A percentile compares a stretch with the other conserved stretches of the same genome.
These are phyloP conservation scores for Ogataea paraovalis DNA, from an alignment of 805 yeast species.

Conservation along the genomic window DNA sequence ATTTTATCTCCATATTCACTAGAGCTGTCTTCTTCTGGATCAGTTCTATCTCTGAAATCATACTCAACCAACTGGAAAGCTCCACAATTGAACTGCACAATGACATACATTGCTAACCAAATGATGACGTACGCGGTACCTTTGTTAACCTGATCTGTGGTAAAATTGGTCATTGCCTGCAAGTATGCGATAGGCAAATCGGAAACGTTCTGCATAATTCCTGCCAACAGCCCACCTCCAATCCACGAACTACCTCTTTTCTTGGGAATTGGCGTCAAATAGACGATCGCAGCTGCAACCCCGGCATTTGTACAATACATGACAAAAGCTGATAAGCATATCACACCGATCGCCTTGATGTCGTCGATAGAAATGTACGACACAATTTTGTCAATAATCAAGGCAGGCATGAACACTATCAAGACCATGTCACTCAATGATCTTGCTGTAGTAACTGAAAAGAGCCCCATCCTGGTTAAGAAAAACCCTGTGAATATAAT, in stretches of 20 bases:
- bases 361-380: conserved; percentile 57
- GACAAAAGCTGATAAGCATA: conserved; percentile 47
- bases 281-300: conserved; percentile 37
- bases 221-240: conserved; percentile 68
- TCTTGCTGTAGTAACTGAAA: conserved; percentile 58
- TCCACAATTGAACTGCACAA: conserved; percentile 52
- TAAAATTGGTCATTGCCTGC: conserved; percentile 52
- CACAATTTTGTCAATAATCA: conserved; percentile 62
- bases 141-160: conserved; percentile 30
- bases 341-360: conserved; percentile 66
- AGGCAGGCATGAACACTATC: conserved; percentile 59
- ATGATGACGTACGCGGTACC: conserved; percentile 53
- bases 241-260: conserved; percentile 44
- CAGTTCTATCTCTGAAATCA: conserved; percentile 37
- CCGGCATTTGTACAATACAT: conserved; percentile 48
- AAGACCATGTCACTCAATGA: conserved; percentile 63
- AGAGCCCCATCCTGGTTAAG: conserved; percentile 53
- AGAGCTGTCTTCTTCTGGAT: background rate
- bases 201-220: conserved; percentile 68
- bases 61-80: conserved; percentile 44
- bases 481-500: conserved; percentile 65
- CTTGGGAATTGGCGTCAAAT: conserved; percentile 48
- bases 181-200: conserved; percentile 77
- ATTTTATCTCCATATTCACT: conserved; percentile 1
- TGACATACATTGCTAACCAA: conserved; percentile 49